Evolutionary conservation across 495 filamentous ascomycete genomes (phyloP).

Genomic region (Saxophila tyrrhenica): DNA sequence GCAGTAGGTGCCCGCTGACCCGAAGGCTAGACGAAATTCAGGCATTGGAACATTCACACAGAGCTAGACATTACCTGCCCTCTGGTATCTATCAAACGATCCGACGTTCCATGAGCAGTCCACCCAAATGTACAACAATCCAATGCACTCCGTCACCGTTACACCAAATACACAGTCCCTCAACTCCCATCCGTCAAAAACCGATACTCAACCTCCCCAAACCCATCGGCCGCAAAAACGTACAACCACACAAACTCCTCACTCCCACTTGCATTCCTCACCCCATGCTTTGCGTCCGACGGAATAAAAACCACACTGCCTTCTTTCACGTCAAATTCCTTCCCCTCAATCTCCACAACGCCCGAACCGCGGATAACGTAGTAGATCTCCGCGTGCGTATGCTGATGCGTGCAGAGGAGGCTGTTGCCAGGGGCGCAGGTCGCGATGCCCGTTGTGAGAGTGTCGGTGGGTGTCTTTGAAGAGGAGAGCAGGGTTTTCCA

Average conservation of each 20-base stretch:
- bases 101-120: too few species aligned
- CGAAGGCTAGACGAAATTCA: too few species aligned
- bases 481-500: background rate
- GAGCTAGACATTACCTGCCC: too few species aligned
- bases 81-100: too few species aligned
- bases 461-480: background rate
- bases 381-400: background rate
- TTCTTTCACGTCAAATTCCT: background rate
- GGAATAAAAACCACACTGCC: background rate
- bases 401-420: background rate
- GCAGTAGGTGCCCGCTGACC: too few species aligned
- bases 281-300: background rate
- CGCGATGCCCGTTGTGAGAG: background rate
- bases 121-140: too few species aligned
- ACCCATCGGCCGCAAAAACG: background rate
- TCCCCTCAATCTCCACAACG: background rate
- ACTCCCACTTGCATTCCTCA: background rate
- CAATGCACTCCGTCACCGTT: too few species aligned
- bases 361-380: background rate
- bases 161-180: background rate
- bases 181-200: background rate
- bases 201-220: background rate
- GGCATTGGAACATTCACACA: too few species aligned
- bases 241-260: background rate
- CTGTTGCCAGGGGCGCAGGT: background rate